Base-by-base conservation (phyloP, 176 grass and related monocot genomes). In the Aegilops speltoides region DNA sequence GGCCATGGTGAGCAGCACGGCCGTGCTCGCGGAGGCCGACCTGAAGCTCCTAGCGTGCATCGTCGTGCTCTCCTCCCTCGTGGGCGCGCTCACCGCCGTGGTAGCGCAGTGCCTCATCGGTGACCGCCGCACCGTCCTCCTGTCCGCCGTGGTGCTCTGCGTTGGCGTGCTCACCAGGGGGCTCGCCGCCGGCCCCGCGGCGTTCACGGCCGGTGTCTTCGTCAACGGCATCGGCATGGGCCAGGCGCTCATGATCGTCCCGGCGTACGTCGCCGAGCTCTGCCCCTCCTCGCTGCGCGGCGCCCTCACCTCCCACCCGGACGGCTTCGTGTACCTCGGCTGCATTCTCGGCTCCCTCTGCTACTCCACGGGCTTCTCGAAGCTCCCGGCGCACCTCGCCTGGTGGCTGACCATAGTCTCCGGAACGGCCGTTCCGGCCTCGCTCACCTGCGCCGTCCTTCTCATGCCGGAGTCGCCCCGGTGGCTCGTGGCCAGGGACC, bases 241-340 rank as follows among this genome's bases (percentile, higher is more conserved):
- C 75, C 67, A 80, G 20, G 60, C 36, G 34, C 89, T 91, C 68
- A 61, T 68, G 89, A 60, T n/a, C 81, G 68, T 87, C 22, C 89
- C 89, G 6, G 68, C 81, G 24, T 91, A 87, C 61, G 68, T 36
- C 48, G 81, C 60, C 59, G 89, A 70, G 26, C 68, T 91, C 80
- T 23, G 79, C 15, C 85, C 85, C 4, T 24, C 33, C 25, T 87
- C 68, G 16, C 26, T 45, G 60, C 26, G 76, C 28, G 57, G 81
- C 68, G 61, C 8, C 61, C 61, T 87, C 61, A 17, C 61, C 68
- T 76, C 85, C 3, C 81, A 91, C 61, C 85, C 89, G 7, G 89
- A 91, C 68, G 89, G 89, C n/a, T 45, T 87, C 68, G 81, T 91
- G 15, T 91, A 80, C 85, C 85, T 91, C 61, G 89, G 81, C 46